These are phyloP conservation scores for Leccinum truebloodii DNA, from an alignment of 768 basidiomycete species.

Conservation along the genomic window DNA sequence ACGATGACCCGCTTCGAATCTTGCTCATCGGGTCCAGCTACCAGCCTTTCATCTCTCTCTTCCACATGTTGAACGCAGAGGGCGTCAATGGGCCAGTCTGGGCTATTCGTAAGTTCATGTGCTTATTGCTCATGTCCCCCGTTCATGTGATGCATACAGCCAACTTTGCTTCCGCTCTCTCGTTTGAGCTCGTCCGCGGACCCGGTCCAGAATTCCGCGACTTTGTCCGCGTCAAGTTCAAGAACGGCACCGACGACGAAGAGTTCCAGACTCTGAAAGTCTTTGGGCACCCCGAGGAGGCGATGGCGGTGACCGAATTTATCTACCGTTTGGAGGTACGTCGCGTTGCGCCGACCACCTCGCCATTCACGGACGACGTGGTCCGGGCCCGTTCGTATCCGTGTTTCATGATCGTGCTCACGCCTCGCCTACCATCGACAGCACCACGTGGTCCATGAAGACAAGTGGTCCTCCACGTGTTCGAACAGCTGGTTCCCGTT, in stretches of 20 bases:
- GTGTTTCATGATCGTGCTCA: not conserved
- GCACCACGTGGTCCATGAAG: constrained; percentile 37
- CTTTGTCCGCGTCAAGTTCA: constrained; percentile 81
- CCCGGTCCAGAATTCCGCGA: constrained; percentile 74
- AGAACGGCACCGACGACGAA: constrained; percentile 64
- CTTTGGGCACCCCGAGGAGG: constrained; percentile 66
- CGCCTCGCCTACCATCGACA: too few species aligned
- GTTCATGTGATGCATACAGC: constrained; percentile 40
- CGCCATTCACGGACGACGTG: constrained; percentile 21
- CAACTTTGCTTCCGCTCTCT: constrained; percentile 69
- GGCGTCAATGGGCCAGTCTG: constrained; percentile 52
- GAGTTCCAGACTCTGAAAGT: constrained; percentile 65
- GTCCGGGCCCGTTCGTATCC: constrained; percentile 21
- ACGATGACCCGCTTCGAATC: constrained; percentile 75
- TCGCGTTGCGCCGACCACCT: not conserved
- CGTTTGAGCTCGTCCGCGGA: constrained; percentile 74
- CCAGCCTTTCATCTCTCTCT: constrained; percentile 85
- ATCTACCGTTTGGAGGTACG: constrained; percentile 78
- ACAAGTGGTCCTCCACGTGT: constrained; percentile 43
- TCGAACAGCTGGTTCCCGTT: constrained; percentile 33
- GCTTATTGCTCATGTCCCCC: not conserved
- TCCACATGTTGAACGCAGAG: constrained; percentile 67
- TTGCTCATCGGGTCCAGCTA: constrained; percentile 78
- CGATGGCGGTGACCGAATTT: constrained; percentile 79
- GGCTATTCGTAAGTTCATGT: constrained; percentile 60